Percentiles rank a stretch among this genome's conserved stretches.
phyloP scores from a whole-genome alignment of 306 rosid genomes.

The Benincasa hispida region DNA sequence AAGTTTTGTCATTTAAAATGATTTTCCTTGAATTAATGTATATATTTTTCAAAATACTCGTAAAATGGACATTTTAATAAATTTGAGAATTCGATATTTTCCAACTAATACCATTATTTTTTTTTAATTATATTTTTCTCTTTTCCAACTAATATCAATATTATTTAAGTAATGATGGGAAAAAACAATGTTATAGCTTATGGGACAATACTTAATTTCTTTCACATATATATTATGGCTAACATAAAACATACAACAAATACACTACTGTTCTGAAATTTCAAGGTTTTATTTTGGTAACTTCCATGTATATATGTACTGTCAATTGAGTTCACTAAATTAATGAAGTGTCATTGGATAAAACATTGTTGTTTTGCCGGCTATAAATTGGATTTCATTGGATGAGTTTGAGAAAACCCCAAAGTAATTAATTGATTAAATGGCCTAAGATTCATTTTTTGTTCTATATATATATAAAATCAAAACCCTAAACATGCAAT shows the following conservation, averaged over 20 bases:
- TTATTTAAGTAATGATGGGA: background rate
- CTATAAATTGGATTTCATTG: background rate
- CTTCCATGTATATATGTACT: background rate
- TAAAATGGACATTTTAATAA: no score
- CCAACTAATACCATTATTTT: no score
- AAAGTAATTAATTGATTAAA: background rate
- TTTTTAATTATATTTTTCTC: no score
- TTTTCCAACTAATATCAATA: background rate
- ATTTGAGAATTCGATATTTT: no score
- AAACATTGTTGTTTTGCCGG: background rate
- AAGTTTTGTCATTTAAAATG: no score
- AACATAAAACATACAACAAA: background rate
- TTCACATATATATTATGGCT: background rate
- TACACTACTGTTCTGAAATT: background rate
- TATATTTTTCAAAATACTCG: no score
- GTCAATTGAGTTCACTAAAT: background rate
- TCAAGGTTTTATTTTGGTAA: background rate
- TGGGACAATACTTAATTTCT: background rate
- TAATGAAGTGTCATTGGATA: background rate
- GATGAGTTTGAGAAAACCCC: background rate
- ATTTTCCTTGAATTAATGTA: no score
- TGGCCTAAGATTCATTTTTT: background rate
- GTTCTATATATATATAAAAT: background rate
- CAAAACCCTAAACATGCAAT: background rate
- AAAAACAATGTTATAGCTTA: background rate